These are phyloP conservation scores for Mycena sp. DNA, from an alignment of 1,284 basidiomycete genomes.

Conservation along the genomic window DNA sequence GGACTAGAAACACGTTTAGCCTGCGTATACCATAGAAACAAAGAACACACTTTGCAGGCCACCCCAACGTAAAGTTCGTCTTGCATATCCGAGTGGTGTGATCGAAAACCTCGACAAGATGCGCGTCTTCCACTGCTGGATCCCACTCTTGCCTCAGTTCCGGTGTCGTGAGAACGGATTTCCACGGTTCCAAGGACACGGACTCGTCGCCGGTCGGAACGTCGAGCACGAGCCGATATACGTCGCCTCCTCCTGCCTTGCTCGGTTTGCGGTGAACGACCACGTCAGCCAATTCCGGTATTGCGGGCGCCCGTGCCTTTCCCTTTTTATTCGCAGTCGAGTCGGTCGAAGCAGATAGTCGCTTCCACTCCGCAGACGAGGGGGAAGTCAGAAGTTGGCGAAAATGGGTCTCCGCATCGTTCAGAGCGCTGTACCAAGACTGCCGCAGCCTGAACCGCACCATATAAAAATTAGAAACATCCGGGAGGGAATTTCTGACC, in stretches of 20 bases:
- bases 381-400: conserved; percentile 74
- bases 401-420: conserved; percentile 77
- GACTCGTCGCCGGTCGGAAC: conserved; percentile 73
- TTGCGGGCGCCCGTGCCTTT: conserved; percentile 60
- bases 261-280: conserved; percentile 73
- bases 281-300: conserved; percentile 75
- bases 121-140: conserved; percentile 88
- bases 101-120: conserved; percentile 89
- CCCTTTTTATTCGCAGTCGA: conserved; percentile 64
- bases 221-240: conserved; percentile 88
- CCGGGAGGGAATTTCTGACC: conserved; percentile 29
- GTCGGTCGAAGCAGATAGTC: conserved; percentile 63
- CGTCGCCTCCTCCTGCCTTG: conserved; percentile 72
- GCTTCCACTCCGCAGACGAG: conserved; percentile 76
- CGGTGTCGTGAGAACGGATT: conserved; percentile 85
- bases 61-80: conserved; percentile 93
- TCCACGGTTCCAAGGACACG: conserved; percentile 82
- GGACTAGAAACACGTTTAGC: conserved; percentile 63
- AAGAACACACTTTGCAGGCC: conserved; percentile 90
- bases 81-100: conserved; percentile 87
- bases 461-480: conserved; percentile 12
- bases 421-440: conserved; percentile 79
- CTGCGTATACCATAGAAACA: conserved; percentile 14
- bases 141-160: conserved; percentile 94
- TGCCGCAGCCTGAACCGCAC: conserved; percentile 67